Percentiles rank a stretch among this genome's conserved stretches.
These are phyloP conservation scores for Protomyces arabidopsidicola DNA, from an alignment of 1,139 yeast genomes.

Conservation along the genomic window DNA sequence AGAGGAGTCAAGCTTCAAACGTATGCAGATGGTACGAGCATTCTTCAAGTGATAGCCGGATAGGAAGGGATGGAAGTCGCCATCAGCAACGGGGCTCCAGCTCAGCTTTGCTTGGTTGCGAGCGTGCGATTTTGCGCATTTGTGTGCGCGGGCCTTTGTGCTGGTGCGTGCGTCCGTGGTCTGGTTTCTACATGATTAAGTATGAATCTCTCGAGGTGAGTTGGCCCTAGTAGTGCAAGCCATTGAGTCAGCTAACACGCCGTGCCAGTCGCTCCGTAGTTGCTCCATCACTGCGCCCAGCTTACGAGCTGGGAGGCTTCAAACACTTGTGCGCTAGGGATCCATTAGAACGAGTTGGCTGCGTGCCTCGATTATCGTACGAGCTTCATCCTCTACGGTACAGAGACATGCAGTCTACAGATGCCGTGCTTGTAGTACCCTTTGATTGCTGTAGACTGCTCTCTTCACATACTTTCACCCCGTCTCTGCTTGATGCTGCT, in stretches of 20 bases:
- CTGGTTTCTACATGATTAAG: background rate
- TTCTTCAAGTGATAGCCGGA: too few species aligned
- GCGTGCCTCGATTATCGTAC: background rate
- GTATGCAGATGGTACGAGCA: too few species aligned
- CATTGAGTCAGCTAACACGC: background rate
- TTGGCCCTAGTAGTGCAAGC: background rate
- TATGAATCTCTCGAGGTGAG: conserved; percentile 1
- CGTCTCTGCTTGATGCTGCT: background rate
- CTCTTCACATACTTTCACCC: too few species aligned
- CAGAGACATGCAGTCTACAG: background rate
- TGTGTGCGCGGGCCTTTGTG: too few species aligned
- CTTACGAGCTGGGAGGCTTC: conserved; percentile 12
- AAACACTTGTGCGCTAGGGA: conserved; percentile 27
- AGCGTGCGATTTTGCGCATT: background rate
- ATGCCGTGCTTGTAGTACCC: too few species aligned
- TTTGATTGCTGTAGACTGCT: too few species aligned
- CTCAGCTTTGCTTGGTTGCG: background rate
- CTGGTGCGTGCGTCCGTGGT: background rate
- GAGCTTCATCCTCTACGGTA: background rate
- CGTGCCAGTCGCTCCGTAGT: conserved; percentile 1
- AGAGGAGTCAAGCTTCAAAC: too few species aligned
- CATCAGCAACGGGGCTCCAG: too few species aligned
- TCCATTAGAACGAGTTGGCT: conserved; percentile 11
- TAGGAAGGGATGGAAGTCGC: too few species aligned
- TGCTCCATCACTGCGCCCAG: conserved; percentile 1